phyloP scores from a whole-genome alignment of 495 filamentous ascomycete genomes.

The Pyronema omphalodes region DNA sequence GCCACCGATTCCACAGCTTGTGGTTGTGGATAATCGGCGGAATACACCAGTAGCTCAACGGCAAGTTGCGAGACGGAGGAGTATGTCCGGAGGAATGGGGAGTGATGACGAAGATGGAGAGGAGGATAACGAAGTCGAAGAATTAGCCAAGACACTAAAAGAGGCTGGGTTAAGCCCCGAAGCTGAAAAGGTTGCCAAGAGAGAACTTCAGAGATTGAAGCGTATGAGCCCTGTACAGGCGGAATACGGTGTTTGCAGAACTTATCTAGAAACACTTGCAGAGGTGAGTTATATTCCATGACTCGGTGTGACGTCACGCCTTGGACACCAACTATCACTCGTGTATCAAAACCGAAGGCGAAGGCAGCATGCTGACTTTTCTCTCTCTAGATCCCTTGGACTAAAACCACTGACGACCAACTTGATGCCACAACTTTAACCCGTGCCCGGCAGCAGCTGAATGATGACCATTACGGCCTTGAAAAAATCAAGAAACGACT shows the following conservation, averaged over 20 bases:
- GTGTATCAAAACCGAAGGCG: background rate
- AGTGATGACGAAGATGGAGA: conserved; percentile 45
- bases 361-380: background rate
- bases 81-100: conserved; percentile 34
- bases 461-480: conserved; percentile 91
- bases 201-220: conserved; percentile 71
- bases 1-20: conserved; percentile 13
- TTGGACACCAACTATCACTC: background rate
- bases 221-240: conserved; percentile 93
- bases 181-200: conserved; percentile 54
- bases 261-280: conserved; percentile 85
- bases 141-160: conserved; percentile 70
- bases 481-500: conserved; percentile 95
- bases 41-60: conserved; percentile 33
- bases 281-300: conserved; percentile 31
- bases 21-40: conserved; percentile 21
- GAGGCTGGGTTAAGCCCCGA: conserved; percentile 59
- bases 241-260: conserved; percentile 81
- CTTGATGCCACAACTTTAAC: conserved; percentile 65
- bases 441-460: conserved; percentile 70
- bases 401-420: conserved; percentile 64
- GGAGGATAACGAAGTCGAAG: conserved; percentile 71
- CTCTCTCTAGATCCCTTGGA: conserved; percentile 55
- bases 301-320: background rate
- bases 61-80: conserved; percentile 26